phyloP scores from a whole-genome alignment of 768 basidiomycete genomes.

The Boletus subcaerulescens region DNA sequence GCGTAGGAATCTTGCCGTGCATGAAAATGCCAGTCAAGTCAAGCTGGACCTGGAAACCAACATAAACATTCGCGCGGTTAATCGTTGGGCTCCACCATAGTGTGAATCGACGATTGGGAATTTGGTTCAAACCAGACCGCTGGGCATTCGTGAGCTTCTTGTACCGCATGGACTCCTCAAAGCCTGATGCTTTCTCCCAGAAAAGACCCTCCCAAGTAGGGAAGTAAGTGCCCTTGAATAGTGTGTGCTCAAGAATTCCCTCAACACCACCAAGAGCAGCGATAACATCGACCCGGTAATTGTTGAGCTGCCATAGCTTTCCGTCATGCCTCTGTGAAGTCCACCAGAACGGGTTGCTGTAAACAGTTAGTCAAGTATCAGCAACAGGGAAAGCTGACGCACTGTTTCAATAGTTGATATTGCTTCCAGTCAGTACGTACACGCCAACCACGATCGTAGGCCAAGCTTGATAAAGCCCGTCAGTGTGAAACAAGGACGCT shows the following conservation, averaged over 20 bases:
- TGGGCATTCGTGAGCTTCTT: constrained; percentile 98
- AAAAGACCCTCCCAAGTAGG: constrained; percentile 98
- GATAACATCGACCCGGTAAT: constrained; percentile 98
- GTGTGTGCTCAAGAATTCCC: constrained; percentile 92
- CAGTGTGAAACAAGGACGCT: neutral
- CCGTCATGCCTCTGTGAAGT: constrained; percentile 96
- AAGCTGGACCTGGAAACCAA: constrained; percentile 99
- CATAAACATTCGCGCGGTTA: constrained; percentile 98
- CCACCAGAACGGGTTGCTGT: constrained; percentile 98
- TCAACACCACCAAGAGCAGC: constrained; percentile 97
- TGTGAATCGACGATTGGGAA: constrained; percentile 98
- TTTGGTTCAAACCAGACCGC: constrained; percentile 95
- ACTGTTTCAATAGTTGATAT: constrained; percentile 92
- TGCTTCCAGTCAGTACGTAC: constrained; percentile 98
- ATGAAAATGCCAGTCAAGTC: constrained; percentile 98
- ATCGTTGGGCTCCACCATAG: constrained; percentile 99
- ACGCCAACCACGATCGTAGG: constrained; percentile 99
- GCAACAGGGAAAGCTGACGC: constrained; percentile 26
- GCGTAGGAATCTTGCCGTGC: constrained; percentile 97
- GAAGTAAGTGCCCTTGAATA: constrained; percentile 98
- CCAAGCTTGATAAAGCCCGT: constrained; percentile 49
- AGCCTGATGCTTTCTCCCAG: constrained; percentile 98
- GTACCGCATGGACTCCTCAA: constrained; percentile 95
- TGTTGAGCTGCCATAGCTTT: constrained; percentile 96
- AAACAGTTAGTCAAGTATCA: constrained; percentile 10